These are phyloP conservation scores for Taphrina betulina DNA, from an alignment of 1,139 yeast species.

Conservation along the genomic window DNA sequence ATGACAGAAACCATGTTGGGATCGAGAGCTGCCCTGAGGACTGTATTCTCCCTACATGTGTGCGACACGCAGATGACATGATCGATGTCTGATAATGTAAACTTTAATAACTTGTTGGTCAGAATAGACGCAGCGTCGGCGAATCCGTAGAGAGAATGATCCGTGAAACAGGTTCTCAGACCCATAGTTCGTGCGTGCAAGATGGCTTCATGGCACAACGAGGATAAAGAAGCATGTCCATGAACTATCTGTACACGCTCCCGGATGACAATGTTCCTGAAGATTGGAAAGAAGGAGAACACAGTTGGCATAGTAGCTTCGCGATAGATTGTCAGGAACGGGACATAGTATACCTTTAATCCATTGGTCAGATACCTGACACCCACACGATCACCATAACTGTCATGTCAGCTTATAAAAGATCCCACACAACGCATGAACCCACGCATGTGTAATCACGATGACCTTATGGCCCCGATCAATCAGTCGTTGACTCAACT, in stretches of 20 bases:
- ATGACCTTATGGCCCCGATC: constrained; percentile 88
- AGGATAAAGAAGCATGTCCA: constrained; percentile 89
- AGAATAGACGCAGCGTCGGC: constrained; percentile 79
- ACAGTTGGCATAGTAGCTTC: constrained; percentile 87
- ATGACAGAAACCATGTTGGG: constrained; percentile 82
- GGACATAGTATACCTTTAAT: constrained; percentile 86
- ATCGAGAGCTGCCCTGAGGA: constrained; percentile 76
- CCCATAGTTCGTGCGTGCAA: constrained; percentile 94
- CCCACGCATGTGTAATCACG: constrained; percentile 56
- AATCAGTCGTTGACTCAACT: constrained; percentile 68
- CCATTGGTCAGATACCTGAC: constrained; percentile 84
- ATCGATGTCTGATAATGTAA: constrained; percentile 81
- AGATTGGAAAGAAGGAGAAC: constrained; percentile 78
- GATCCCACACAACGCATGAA: not conserved
- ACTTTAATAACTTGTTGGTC: constrained; percentile 82
- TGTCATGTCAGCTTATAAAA: constrained; percentile 40
- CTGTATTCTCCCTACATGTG: constrained; percentile 91
- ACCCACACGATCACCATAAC: constrained; percentile 79
- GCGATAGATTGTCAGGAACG: constrained; percentile 57
- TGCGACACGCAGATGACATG: constrained; percentile 94
- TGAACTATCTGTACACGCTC: constrained; percentile 87
- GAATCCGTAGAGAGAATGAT: constrained; percentile 93
- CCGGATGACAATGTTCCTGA: constrained; percentile 79
- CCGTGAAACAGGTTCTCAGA: constrained; percentile 84
- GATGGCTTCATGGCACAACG: constrained; percentile 84